phyloP scores from a whole-genome alignment of 306 rosid species.

The Myrica gale region DNA sequence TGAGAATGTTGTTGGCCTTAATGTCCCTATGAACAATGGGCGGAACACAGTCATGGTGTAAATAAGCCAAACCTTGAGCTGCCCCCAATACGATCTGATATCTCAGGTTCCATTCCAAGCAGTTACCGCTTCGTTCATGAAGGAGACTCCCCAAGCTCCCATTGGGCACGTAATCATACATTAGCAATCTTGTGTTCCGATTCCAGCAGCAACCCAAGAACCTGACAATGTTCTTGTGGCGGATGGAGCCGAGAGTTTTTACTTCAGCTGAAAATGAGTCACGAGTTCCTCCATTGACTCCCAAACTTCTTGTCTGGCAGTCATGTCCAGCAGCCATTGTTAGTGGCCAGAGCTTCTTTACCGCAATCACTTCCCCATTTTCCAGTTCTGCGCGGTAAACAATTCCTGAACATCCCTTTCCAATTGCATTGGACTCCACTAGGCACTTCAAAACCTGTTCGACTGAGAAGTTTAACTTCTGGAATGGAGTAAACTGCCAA shows the following conservation, averaged over 20 bases:
- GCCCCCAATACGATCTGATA: slow-evolving; percentile 71
- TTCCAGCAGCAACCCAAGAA: slow-evolving; percentile 91
- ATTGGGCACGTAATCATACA: slow-evolving; percentile 89
- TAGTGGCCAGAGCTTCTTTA: slow-evolving; percentile 87
- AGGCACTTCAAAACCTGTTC: slow-evolving; percentile 68
- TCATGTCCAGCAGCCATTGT: slow-evolving; percentile 38
- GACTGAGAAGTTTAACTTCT: slow-evolving; percentile 72
- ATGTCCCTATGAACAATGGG: slow-evolving; percentile 90
- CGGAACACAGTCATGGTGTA: slow-evolving; percentile 91
- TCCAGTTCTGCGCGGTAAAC: slow-evolving; percentile 72
- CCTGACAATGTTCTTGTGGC: slow-evolving; percentile 89
- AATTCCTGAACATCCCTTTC: slow-evolving; percentile 82
- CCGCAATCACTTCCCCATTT: slow-evolving; percentile 72
- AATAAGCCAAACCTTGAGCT: slow-evolving; percentile 87
- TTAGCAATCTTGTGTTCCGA: slow-evolving; percentile 57
- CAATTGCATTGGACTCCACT: slow-evolving; percentile 72
- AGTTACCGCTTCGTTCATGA: slow-evolving; percentile 59
- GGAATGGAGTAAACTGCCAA: slow-evolving; percentile 86
- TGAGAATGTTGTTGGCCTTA: slow-evolving; percentile 84
- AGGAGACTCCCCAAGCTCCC: slow-evolving; percentile 86
- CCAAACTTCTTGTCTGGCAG: slow-evolving; percentile 45
- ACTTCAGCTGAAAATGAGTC: slow-evolving; percentile 89
- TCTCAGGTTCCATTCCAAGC: slow-evolving; percentile 78
- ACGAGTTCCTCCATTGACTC: slow-evolving; percentile 49
- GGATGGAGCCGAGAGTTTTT: slow-evolving; percentile 78